Evolutionary conservation across 139 green algal species (phyloP), one percentile per base, ranked within the genome.

Genomic region (Tetradesmus obliquus): DNA sequence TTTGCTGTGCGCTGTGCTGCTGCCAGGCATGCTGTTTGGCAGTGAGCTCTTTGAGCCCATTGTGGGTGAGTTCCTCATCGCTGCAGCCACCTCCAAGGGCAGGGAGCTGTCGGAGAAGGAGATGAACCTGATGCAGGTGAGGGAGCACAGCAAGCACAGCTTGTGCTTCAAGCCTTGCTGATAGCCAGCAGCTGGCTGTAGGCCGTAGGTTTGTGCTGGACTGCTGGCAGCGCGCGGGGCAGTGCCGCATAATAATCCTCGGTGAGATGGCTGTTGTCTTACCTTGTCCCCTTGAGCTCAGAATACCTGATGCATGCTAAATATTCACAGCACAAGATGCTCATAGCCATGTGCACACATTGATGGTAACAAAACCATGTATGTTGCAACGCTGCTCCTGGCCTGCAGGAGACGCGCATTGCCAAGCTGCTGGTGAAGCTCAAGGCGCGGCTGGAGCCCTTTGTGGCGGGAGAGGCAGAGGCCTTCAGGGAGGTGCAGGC

Each of bases 11-110:
- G n/a, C n/a, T n/a, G n/a, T n/a, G n/a, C n/a, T n/a, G n/a, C n/a
- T n/a, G n/a, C n/a, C n/a, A 76, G 66, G 91, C 74, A 97, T 97
- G 93, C 95, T 99, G 22, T 99, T 99, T 94, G 97, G 97, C 85
- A 96, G 90, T 84, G 97, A 99, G 82, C 88, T 93, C 95, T 91
- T 94, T 96, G 92, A 79, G 86, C 72, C 71, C 32, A 91, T 96
- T 24, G 94, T 98, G 19, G 97, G 97, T 0, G 97, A 99, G 94
- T 96, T 99, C n/a, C 91, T 96, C 58, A 94, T 98, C 3, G 96
- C 97, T 0, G 80, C 91, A 9, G 95, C 93, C 5, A 95, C 94
- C 2, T 80, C 71, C 54, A 92, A 89, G 54, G 89, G 89, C 19
- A 45, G 89, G 19, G 89, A 93, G 93, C 90, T 94, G 81, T 32